Conservation (phyloP, 768 basidiomycete species). For the Lepiota brunneoincarnata region DNA sequence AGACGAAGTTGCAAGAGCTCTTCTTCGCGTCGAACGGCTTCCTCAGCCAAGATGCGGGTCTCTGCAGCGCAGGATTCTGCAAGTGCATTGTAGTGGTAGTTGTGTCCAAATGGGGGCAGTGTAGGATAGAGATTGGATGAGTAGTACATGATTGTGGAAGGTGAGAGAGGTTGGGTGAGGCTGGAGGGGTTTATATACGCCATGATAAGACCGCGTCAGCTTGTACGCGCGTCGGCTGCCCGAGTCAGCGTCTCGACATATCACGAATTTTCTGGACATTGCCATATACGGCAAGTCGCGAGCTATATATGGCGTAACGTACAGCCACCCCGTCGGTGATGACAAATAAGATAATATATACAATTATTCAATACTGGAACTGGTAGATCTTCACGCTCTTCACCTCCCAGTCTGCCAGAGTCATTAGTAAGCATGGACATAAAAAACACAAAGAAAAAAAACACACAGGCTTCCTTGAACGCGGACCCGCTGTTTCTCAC, state of each 20-base stretch:
- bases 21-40: constrained; percentile 31
- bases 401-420: constrained; percentile 74
- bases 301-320: background rate
- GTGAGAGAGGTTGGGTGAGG: background rate
- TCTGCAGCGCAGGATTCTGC: constrained; percentile 35
- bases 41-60: constrained; percentile 32
- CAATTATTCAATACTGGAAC: constrained; percentile 20
- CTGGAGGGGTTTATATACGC: background rate
- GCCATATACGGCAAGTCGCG: background rate
- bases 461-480: constrained; percentile 78
- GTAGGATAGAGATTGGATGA: background rate
- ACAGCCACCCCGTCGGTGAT: background rate
- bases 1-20: constrained; percentile 24
- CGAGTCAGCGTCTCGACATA: background rate
- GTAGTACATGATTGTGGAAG: background rate
- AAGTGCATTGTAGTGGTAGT: constrained; percentile 26
- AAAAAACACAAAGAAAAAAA: background rate
- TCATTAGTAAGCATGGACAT: constrained; percentile 1
- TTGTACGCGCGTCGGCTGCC: constrained; percentile 7
- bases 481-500: constrained; percentile 70
- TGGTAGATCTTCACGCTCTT: constrained; percentile 74
- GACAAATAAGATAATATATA: background rate
- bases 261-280: constrained; percentile 10
- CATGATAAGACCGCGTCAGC: constrained; percentile 2
- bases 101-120: background rate